A percentile compares a stretch with the other conserved stretches of the same genome.
Conservation (phyloP, 139 green algal species). For the Picochlorum costavermella region DNA sequence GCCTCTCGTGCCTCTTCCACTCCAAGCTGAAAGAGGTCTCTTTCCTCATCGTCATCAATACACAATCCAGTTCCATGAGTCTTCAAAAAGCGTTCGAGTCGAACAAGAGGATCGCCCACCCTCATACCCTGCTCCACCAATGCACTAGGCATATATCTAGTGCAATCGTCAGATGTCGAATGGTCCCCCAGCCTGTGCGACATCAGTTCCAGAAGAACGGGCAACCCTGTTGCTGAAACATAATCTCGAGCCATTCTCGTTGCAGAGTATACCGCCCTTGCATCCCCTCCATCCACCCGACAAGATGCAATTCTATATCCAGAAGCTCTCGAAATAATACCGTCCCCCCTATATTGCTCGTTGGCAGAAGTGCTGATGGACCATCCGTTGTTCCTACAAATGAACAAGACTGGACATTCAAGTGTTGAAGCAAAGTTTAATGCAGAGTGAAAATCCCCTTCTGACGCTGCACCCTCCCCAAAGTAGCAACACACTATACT, state of each 20-base stretch:
- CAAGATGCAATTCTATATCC: conserved; percentile 73
- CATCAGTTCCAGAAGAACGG: conserved; percentile 78
- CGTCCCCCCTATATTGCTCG: conserved; percentile 87
- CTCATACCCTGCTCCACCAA: conserved; percentile 73
- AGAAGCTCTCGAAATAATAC: conserved; percentile 63
- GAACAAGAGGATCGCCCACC: conserved; percentile 66
- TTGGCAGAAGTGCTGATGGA: conserved; percentile 80
- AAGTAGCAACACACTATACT: conserved; percentile 60
- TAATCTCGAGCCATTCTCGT: conserved; percentile 40
- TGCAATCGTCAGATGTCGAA: conserved; percentile 80
- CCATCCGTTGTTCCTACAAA: conserved; percentile 96
- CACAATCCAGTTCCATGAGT: too few relatives aligned
- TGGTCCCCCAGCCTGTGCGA: conserved; percentile 86
- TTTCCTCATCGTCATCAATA: background rate
- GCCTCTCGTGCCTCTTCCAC: conserved; percentile 46
- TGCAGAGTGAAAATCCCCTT: conserved; percentile 91
- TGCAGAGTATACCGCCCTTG: conserved; percentile 71
- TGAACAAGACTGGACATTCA: conserved; percentile 70
- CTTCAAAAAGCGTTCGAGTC: conserved; percentile 61
- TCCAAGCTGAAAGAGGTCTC: too few relatives aligned
- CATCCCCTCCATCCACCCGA: conserved; percentile 84
- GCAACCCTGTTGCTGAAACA: conserved; percentile 36
- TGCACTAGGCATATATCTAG: conserved; percentile 59
- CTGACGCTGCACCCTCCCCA: conserved; percentile 76
- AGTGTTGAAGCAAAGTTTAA: conserved; percentile 88